Conservation (phyloP, 2,329 filamentous ascomycete genomes). For the Trichoderma brevicompactum region DNA sequence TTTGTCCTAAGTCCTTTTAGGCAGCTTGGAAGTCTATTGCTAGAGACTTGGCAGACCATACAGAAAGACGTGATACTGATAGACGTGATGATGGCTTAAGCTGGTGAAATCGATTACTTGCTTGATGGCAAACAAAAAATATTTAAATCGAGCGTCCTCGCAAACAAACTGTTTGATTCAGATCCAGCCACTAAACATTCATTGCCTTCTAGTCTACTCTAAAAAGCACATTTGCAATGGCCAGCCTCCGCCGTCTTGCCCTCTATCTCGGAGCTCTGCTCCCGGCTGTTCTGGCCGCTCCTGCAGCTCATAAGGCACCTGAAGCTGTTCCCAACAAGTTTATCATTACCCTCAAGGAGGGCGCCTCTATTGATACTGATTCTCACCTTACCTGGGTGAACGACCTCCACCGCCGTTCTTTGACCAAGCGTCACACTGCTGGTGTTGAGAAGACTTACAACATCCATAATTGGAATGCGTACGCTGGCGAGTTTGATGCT, state of each 20-base stretch:
- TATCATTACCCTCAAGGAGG: slow-evolving; percentile 65
- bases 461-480: slow-evolving; percentile 44
- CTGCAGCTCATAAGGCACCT: slow-evolving; percentile 29
- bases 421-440: slow-evolving; percentile 51
- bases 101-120: background rate
- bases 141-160: slow-evolving; percentile 6
- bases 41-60: slow-evolving; percentile 4
- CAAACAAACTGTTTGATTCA: background rate
- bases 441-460: slow-evolving; percentile 41
- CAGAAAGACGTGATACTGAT: background rate
- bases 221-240: slow-evolving; percentile 33
- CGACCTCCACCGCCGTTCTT: slow-evolving; percentile 57
- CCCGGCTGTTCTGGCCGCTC: slow-evolving; percentile 40
- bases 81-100: slow-evolving; percentile 3
- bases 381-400: slow-evolving; percentile 54
- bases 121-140: background rate
- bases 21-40: slow-evolving; percentile 3
- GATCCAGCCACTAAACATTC: background rate
- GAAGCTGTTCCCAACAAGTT: slow-evolving; percentile 44
- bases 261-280: slow-evolving; percentile 42
- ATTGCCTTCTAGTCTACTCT: background rate
- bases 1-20: slow-evolving; percentile 17
- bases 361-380: slow-evolving; percentile 49
- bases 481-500: slow-evolving; percentile 49
- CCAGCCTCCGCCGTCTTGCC: slow-evolving; percentile 40